Evolutionary conservation across 2,329 filamentous ascomycete genomes (phyloP).

Genomic region (Paraphaeosphaeria sporulosa): DNA sequence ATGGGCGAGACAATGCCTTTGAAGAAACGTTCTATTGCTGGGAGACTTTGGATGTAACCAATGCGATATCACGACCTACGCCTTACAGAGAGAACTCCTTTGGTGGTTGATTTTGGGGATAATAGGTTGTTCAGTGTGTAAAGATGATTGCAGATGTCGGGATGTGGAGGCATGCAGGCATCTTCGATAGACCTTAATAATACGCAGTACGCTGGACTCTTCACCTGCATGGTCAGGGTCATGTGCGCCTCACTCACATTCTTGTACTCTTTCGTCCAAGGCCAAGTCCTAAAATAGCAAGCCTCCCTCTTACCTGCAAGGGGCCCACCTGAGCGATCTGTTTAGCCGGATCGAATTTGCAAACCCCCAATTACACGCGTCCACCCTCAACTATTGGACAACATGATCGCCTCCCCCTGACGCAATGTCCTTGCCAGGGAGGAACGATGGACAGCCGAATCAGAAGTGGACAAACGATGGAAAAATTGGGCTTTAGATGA

Average conservation of each 20-base stretch:
- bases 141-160: too few species aligned
- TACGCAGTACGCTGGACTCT: background rate
- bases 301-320: background rate
- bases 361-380: background rate
- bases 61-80: too few species aligned
- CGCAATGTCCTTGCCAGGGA: background rate
- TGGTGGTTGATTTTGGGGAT: too few species aligned
- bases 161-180: too few species aligned
- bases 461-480: background rate
- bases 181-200: too few species aligned
- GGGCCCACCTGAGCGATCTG: background rate
- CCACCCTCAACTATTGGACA: background rate
- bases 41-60: too few species aligned
- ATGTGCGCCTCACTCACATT: background rate
- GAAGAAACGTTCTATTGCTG: too few species aligned
- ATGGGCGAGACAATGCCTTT: too few species aligned
- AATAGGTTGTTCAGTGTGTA: too few species aligned
- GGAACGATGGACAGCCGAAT: background rate
- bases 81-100: too few species aligned
- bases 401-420: background rate
- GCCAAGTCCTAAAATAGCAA: background rate
- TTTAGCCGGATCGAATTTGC: background rate
- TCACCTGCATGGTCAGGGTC: background rate
- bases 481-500: background rate
- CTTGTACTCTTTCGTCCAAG: background rate